Evolutionary conservation across 768 basidiomycete genomes (phyloP), one percentile per base, ranked within the genome.

Genomic region (Pleurotus ostreatus): DNA sequence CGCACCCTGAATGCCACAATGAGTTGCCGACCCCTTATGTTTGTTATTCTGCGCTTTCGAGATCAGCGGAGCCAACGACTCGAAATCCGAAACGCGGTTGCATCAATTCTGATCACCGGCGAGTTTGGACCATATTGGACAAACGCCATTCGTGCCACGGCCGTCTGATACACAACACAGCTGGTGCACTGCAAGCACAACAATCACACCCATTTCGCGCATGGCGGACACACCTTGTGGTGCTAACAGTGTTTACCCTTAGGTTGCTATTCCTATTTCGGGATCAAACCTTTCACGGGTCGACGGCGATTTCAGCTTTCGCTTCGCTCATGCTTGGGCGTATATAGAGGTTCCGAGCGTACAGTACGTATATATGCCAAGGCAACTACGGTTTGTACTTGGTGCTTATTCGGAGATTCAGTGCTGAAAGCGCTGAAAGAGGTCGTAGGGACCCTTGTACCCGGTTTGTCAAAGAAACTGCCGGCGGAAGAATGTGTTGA

Each of bases 271-370:
- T 15, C 51, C 39, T 12, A 22, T 53, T 53, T 38, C 13, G 39
- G 51, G 18, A 49, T 7, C 48, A 49, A 18, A 22, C 12, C 16
- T 53, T 53, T 53, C 51, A 53, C 51, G 51, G 51, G 51, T 53
- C 51, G 51, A 53, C 51, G 51, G 51, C 51, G 37, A 40, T 16
- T 20, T 53, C 37, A 41, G 34, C 16, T 23, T 20, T 15, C 51
- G 22, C 51, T 22, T 34, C 30, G 30, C 30, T 34, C 30, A 11
- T 9, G 30, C 30, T 34, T 34, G 30, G 30, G 30, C 30, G 30
- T 34, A 34, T 34, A 11, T 34, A 34, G 30, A 34, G 30, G 30
- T 34, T 34, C 30, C 30, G 30, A 34, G 30, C 30, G 8, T 34
- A 34, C 30, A 34, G 30, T 34, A 34, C 30, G 30, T 34, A 34